Evolutionary conservation across 805 yeast species (phyloP), one percentile per base, ranked within the genome.

Genomic region (Ogataea dorogensis): DNA sequence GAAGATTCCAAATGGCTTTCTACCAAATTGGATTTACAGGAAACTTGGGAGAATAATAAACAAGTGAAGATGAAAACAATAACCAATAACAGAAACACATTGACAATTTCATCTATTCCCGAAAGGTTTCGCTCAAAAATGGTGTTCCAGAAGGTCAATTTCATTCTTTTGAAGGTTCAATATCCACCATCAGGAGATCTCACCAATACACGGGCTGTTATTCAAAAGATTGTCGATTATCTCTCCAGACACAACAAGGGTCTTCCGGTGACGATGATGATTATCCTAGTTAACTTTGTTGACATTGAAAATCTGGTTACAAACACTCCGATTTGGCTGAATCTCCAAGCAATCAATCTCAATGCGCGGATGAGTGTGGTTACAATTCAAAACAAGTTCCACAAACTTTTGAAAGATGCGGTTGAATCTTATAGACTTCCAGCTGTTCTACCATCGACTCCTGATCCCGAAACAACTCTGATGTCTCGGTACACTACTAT

Each of bases 111-210:
- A 2, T 64, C 75, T 15, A 56, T 77, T 25, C 75, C 78, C 1
- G 63, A 59, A 11, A 53, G 63, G 16, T 56, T 62, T 34, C 43
- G 64, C 17, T 62, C 64, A 17, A 60, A 60, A 19, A 56, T 55
- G 7, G 63, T 63, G 32, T 73, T 73, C 46, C 50, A 58, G 17
- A 55, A 59, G 15, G 54, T 71, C 5, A 63, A 70, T 1, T 66
- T 73, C 34, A 36, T 79, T 5, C 43, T 79, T 3, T 64, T 77
- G 47, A 79, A 76, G 44, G 65, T 79, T 44, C 84, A 84, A 3
- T 48, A 70, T 16, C 47, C 61, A 2, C 49, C 54, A 8, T 22
- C 28, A 3, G 22, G 39, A 9, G 43, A 47, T 13, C 33, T 51
- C 17, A 18, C 29, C 5, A 35, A 32, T 11, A 51, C 50, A 32